phyloP scores from a whole-genome alignment of 2,329 filamentous ascomycete species.

The Juglanconis oblonga region DNA sequence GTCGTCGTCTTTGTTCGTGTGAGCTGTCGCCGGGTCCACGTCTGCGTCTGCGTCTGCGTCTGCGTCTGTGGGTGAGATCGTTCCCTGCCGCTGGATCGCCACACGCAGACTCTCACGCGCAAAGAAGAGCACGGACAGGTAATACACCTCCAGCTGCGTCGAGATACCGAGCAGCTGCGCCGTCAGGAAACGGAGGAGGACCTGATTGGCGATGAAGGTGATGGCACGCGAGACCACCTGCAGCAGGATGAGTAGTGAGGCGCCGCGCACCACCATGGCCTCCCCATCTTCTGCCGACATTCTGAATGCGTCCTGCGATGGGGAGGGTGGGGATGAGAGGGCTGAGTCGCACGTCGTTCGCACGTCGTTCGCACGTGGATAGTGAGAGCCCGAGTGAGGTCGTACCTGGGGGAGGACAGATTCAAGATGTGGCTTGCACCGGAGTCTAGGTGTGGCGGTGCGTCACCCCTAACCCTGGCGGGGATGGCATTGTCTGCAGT shows the following conservation, averaged over 20 bases:
- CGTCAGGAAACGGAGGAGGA: constrained; percentile 83
- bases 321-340: no score
- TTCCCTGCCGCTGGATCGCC: constrained; percentile 76
- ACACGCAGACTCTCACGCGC: constrained; percentile 86
- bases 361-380: no score
- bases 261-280: constrained; percentile 56
- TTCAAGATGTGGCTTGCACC: not conserved
- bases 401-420: not conserved
- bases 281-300: constrained; percentile 23
- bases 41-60: not conserved
- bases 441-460: not conserved
- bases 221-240: constrained; percentile 84
- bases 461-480: not conserved
- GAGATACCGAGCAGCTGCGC: constrained; percentile 81
- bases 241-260: constrained; percentile 81
- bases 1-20: constrained; percentile 21
- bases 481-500: not conserved
- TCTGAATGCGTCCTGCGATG: not conserved
- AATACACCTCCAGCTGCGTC: constrained; percentile 89
- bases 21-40: not conserved
- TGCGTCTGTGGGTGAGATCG: constrained; percentile 22
- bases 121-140: constrained; percentile 91
- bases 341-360: not conserved
- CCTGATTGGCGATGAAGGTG: constrained; percentile 89
- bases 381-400: not conserved